phyloP scores from a whole-genome alignment of 2,329 filamentous ascomycete genomes.

The Claviceps sp. region DNA sequence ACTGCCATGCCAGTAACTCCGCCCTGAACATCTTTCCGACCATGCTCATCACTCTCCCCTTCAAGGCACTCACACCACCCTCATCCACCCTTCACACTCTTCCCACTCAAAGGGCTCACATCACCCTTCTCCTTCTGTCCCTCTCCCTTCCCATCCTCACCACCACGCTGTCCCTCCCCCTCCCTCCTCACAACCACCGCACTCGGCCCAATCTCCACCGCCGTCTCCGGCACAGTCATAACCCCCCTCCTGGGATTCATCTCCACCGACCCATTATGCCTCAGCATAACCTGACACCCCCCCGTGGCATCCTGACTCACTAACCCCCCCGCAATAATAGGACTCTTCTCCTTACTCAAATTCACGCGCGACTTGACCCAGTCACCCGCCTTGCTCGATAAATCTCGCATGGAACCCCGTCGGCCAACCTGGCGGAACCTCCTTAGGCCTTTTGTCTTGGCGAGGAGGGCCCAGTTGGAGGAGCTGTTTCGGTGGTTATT shows the following conservation, averaged over 20 bases:
- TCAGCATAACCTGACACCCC: neutral
- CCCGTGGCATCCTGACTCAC: neutral
- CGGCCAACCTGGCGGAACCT: slow-evolving; percentile 4
- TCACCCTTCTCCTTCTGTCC: too few species aligned
- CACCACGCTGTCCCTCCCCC: neutral
- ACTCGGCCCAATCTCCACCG: slow-evolving; percentile 5
- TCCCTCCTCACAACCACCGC: neutral
- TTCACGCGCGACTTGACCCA: slow-evolving; percentile 16
- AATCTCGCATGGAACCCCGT: slow-evolving; percentile 11
- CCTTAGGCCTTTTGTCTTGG: slow-evolving; percentile 6
- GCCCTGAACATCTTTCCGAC: too few species aligned
- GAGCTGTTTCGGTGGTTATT: neutral
- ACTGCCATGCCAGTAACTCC: too few species aligned
- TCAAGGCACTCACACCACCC: too few species aligned
- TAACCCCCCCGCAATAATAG: neutral
- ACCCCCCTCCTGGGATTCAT: slow-evolving; percentile 1
- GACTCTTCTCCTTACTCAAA: slow-evolving; percentile 7
- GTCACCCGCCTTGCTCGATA: slow-evolving; percentile 13
- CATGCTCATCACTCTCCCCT: too few species aligned
- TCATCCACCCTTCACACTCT: too few species aligned
- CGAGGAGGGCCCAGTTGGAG: slow-evolving; percentile 2
- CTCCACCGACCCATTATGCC: neutral
- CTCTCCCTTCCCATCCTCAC: too few species aligned
- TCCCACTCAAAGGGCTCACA: too few species aligned
- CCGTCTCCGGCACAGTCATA: slow-evolving; percentile 3